Conservation (phyloP, 257 asterid genomes). For the Orobanche coerulescens region DNA sequence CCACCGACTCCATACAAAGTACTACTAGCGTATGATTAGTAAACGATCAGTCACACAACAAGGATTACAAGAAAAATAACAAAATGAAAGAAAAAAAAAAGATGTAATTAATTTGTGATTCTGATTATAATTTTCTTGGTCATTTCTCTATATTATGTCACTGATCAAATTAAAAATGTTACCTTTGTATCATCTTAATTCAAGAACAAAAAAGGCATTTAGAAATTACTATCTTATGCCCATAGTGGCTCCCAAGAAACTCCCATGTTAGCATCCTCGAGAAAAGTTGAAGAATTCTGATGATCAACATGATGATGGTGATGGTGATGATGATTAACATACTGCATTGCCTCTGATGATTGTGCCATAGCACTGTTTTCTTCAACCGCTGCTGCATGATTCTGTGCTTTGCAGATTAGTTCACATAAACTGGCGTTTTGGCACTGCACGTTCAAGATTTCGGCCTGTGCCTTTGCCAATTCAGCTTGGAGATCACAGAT, state of each 20-base stretch:
- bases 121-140: no score
- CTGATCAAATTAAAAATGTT: background rate
- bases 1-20: background rate
- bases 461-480: slow-evolving; percentile 50
- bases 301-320: no score
- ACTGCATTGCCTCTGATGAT: background rate
- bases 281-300: slow-evolving; percentile 1
- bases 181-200: no score
- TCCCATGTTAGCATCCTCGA: slow-evolving; percentile 23
- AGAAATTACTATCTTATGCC: slow-evolving; percentile 14
- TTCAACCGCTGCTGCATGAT: background rate
- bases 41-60: background rate
- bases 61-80: background rate
- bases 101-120: no score
- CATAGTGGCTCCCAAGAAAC: slow-evolving; percentile 28
- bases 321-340: no score
- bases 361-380: background rate
- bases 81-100: background rate
- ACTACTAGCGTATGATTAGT: background rate
- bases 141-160: background rate
- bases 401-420: background rate
- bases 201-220: no score
- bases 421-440: slow-evolving; percentile 31
- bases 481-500: slow-evolving; percentile 55
- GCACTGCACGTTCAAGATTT: slow-evolving; percentile 48